phyloP scores from a whole-genome alignment of 2,329 filamentous ascomycete genomes.

The Phoma sp. region DNA sequence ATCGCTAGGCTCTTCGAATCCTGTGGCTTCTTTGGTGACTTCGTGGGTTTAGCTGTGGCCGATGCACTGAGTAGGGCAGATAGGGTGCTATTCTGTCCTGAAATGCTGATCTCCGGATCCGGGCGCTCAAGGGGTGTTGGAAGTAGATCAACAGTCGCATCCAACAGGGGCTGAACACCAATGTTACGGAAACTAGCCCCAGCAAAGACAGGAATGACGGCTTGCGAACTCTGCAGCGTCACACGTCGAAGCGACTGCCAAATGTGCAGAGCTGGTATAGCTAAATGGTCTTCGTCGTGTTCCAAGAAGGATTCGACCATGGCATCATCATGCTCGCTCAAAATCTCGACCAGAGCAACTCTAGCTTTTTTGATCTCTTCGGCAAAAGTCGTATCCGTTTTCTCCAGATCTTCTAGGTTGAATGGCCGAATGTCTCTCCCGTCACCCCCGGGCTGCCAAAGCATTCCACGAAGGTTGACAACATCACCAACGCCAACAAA shows the following conservation, averaged over 20 bases:
- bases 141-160: constrained; percentile 85
- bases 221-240: constrained; percentile 70
- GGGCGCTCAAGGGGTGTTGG: constrained; percentile 82
- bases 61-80: constrained; percentile 52
- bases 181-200: constrained; percentile 94
- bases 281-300: constrained; percentile 72
- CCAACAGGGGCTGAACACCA: constrained; percentile 88
- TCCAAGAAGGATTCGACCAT: constrained; percentile 87
- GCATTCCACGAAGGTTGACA: constrained; percentile 74
- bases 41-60: constrained; percentile 24
- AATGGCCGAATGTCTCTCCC: constrained; percentile 66
- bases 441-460: constrained; percentile 72
- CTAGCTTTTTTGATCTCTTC: constrained; percentile 78
- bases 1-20: constrained; percentile 21
- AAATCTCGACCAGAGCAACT: constrained; percentile 76
- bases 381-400: constrained; percentile 58
- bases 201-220: constrained; percentile 84
- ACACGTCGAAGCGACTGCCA: constrained; percentile 75
- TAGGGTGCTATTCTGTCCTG: constrained; percentile 61
- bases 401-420: constrained; percentile 60
- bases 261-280: constrained; percentile 70
- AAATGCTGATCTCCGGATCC: constrained; percentile 76
- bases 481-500: constrained; percentile 87
- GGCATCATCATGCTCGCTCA: constrained; percentile 86
- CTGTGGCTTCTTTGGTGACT: constrained; percentile 23